phyloP scores from a whole-genome alignment of 345 rosid species.

The Camelina hispida region DNA sequence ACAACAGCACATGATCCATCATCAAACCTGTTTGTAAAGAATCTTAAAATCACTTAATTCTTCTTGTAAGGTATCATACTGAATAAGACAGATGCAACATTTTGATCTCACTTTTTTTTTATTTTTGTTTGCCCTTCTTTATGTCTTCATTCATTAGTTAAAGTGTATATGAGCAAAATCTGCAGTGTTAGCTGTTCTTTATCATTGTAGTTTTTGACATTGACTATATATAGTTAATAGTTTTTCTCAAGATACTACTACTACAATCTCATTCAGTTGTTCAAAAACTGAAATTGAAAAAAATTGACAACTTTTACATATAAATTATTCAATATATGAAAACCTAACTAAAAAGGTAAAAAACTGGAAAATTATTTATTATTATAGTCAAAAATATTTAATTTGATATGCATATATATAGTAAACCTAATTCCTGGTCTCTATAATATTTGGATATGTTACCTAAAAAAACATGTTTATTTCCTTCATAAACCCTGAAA shows the following conservation, averaged over 20 bases:
- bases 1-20: conserved; percentile 1
- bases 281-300: neutral
- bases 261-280: neutral
- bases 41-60: neutral
- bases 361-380: neutral
- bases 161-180: neutral
- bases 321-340: neutral
- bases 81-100: conserved; percentile 20
- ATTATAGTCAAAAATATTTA: neutral
- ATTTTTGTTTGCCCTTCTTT: neutral
- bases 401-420: neutral
- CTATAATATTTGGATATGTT: neutral
- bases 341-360: neutral
- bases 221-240: neutral
- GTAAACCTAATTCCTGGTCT: neutral
- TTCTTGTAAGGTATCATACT: conserved; percentile 28
- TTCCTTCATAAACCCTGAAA: neutral
- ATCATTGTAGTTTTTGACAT: neutral
- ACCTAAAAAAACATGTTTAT: neutral
- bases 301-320: neutral
- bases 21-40: conserved; percentile 15
- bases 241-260: neutral
- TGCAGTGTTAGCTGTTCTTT: neutral
- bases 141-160: neutral
- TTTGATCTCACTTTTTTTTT: neutral